These are phyloP conservation scores for Sherardia arvensis DNA, from an alignment of 257 asterid genomes.

Conservation along the genomic window DNA sequence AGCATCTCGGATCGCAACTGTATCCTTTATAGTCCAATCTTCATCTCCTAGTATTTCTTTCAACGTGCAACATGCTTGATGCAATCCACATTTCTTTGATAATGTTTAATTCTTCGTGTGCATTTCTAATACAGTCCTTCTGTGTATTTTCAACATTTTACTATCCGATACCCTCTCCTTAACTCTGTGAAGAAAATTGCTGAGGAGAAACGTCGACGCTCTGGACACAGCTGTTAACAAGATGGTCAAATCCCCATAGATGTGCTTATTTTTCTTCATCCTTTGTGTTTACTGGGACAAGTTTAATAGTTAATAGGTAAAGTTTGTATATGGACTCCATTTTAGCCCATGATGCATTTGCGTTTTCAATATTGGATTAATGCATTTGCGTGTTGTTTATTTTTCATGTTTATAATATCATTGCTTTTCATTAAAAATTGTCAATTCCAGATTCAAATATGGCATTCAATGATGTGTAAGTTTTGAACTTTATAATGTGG, in stretches of 20 bases:
- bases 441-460: neutral
- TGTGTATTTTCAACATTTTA: neutral
- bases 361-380: too few relatives aligned
- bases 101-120: neutral
- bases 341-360: too few relatives aligned
- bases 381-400: too few relatives aligned
- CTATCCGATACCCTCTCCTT: slow-evolving; percentile 26
- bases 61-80: neutral
- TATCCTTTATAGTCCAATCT: slow-evolving; percentile 42
- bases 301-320: neutral
- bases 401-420: too few relatives aligned
- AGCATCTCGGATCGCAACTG: slow-evolving; percentile 62
- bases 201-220: slow-evolving; percentile 77
- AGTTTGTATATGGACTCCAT: too few relatives aligned
- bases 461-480: neutral
- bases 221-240: slow-evolving; percentile 71
- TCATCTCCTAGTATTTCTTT: neutral
- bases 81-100: neutral
- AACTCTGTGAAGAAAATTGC: slow-evolving; percentile 48
- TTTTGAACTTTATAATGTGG: neutral
- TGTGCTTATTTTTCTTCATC: neutral
- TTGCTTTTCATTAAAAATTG: too few relatives aligned
- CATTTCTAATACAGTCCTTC: too few relatives aligned
- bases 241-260: slow-evolving; percentile 40
- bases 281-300: neutral